These are phyloP conservation scores for Curvularia lunata DNA, from an alignment of 2,329 filamentous ascomycete species.

Conservation along the genomic window DNA sequence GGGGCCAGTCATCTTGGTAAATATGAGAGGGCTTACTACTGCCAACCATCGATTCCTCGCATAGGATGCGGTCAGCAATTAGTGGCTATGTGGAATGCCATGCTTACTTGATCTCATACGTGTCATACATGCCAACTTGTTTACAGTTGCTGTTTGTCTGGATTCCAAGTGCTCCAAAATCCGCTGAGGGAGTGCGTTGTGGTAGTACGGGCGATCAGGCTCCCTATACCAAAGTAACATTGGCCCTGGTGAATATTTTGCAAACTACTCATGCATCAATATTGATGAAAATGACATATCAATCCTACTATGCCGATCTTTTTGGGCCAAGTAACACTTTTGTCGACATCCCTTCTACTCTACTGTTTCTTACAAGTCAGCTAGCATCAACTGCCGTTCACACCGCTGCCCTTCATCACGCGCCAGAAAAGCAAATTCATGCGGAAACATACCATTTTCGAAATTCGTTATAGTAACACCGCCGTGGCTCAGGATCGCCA, in stretches of 20 bases:
- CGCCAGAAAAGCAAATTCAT: not conserved
- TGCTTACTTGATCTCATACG: constrained; percentile 20
- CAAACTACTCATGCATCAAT: not conserved
- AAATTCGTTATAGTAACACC: not conserved
- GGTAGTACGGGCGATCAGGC: not conserved
- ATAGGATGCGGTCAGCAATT: constrained; percentile 43
- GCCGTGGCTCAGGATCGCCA: not conserved
- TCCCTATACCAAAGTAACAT: not conserved
- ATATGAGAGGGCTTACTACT: constrained; percentile 26
- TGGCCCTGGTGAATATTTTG: not conserved
- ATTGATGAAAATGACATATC: not conserved
- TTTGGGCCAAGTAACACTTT: not conserved
- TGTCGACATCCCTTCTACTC: not conserved
- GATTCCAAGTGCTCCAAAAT: not conserved
- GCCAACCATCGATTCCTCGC: constrained; percentile 30
- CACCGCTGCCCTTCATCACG: not conserved
- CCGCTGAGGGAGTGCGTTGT: not conserved
- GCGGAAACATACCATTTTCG: not conserved
- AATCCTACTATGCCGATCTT: not conserved
- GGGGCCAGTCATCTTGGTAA: constrained; percentile 24
- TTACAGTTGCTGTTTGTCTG: not conserved
- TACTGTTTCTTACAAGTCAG: not conserved
- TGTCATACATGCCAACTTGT: constrained; percentile 1
- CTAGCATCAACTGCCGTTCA: not conserved
- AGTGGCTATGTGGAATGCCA: constrained; percentile 29